Evolutionary conservation across 306 rosid species (phyloP).

Genomic region (Dryas octopetala): DNA sequence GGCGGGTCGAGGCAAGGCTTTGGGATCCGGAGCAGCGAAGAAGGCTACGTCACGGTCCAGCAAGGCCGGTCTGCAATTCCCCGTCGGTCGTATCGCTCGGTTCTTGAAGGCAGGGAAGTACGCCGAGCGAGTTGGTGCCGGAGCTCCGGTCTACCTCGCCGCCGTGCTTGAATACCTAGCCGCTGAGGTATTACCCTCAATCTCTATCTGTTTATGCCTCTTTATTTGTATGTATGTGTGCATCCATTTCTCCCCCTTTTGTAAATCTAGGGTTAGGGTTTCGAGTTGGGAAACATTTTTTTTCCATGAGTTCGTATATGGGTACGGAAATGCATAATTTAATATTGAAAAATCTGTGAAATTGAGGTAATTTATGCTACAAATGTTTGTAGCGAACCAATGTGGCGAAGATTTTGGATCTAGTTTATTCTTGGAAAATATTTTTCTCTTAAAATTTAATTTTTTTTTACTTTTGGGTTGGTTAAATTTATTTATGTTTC

Average conservation of each 20-base stretch:
- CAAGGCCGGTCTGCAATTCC: conserved; percentile 90
- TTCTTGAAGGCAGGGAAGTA: conserved; percentile 87
- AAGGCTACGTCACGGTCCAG: conserved; percentile 82
- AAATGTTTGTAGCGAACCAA: not conserved
- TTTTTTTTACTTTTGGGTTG: not conserved
- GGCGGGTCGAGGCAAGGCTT: conserved; percentile 84
- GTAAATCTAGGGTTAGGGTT: conserved; percentile 62
- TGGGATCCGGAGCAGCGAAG: conserved; percentile 72
- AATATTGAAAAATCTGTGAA: not conserved
- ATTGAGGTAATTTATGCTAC: not conserved
- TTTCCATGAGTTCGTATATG: not conserved
- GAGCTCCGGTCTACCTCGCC: conserved; percentile 92
- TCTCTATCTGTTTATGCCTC: not conserved
- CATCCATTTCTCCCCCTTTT: not conserved
- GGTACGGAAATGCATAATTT: too few relatives aligned
- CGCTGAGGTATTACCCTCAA: conserved; percentile 56
- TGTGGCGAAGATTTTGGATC: not conserved
- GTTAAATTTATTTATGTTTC: not conserved
- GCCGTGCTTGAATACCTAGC: conserved; percentile 93
- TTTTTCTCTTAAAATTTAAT: not conserved
- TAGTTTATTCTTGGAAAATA: not conserved
- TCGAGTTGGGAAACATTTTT: not conserved
- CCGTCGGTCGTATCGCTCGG: conserved; percentile 92
- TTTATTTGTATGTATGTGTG: not conserved
- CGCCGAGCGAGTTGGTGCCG: conserved; percentile 91